Percentiles rank a stretch among this genome's conserved stretches.
phyloP scores from a whole-genome alignment of 2,329 filamentous ascomycete genomes.

The Scedosporium apiospermum region DNA sequence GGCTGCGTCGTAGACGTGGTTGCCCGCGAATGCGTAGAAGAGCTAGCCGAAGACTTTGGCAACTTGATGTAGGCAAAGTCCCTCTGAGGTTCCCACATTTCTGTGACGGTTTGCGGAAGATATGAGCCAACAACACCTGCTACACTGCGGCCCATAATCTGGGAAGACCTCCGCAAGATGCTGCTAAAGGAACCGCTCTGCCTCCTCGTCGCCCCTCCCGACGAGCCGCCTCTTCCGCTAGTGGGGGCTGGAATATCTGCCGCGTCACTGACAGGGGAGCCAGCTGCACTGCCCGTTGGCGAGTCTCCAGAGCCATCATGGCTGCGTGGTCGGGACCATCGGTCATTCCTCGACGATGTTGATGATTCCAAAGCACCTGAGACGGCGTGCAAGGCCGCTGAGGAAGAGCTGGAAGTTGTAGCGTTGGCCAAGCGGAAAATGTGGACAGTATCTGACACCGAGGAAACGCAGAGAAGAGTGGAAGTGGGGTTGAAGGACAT shows the following conservation, averaged over 20 bases:
- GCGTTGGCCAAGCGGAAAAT: constrained; percentile 72
- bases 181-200: constrained; percentile 75
- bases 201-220: constrained; percentile 27
- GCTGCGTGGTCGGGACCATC: constrained; percentile 43
- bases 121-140: constrained; percentile 87
- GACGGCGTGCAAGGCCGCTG: constrained; percentile 14
- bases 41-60: constrained; percentile 44
- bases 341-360: constrained; percentile 34
- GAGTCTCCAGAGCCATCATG: constrained; percentile 49
- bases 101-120: constrained; percentile 83
- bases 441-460: constrained; percentile 91
- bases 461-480: constrained; percentile 88
- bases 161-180: constrained; percentile 87
- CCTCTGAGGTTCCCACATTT: constrained; percentile 92
- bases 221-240: constrained; percentile 16
- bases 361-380: constrained; percentile 27
- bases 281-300: constrained; percentile 27
- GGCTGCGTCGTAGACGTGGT: constrained; percentile 16
- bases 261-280: constrained; percentile 37
- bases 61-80: constrained; percentile 97
- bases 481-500: constrained; percentile 98
- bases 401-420: constrained; percentile 19
- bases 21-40: constrained; percentile 11
- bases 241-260: constrained; percentile 25
- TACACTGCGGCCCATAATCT: constrained; percentile 82